Evolutionary conservation across 495 filamentous ascomycete genomes (phyloP).

Genomic region (Aspergillus affinis): DNA sequence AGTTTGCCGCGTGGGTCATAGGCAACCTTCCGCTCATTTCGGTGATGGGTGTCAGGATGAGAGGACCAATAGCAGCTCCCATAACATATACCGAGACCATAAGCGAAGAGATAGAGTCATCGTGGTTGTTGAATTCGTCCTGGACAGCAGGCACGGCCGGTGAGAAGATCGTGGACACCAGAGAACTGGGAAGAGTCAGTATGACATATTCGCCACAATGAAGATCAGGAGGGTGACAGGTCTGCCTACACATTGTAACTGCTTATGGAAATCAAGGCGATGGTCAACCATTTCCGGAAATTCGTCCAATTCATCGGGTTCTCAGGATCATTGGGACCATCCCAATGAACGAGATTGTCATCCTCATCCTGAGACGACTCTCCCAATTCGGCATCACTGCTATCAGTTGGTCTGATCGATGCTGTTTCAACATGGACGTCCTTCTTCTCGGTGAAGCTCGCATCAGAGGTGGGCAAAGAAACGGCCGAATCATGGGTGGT

Average conservation of each 20-base stretch:
- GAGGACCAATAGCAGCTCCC: constrained; percentile 23
- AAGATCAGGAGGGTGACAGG: constrained; percentile 21
- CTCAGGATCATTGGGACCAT: constrained; percentile 28
- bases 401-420: neutral
- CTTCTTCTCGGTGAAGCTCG: constrained; percentile 2
- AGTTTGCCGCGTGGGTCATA: constrained; percentile 35
- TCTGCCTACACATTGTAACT: constrained; percentile 38
- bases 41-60: constrained; percentile 34
- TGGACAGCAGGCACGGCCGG: constrained; percentile 54
- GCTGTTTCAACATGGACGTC: constrained; percentile 1
- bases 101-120: constrained; percentile 24
- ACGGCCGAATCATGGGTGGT: neutral
- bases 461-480: neutral
- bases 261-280: constrained; percentile 34
- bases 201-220: constrained; percentile 12
- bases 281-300: constrained; percentile 43
- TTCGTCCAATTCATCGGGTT: constrained; percentile 46
- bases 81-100: constrained; percentile 37
- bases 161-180: constrained; percentile 59
- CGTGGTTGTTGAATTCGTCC: constrained; percentile 47
- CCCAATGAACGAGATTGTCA: constrained; percentile 15
- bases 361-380: constrained; percentile 8
- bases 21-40: constrained; percentile 37
- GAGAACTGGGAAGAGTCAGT: constrained; percentile 27
- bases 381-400: constrained; percentile 3